Evolutionary conservation across 441 rosid species (phyloP), one percentile per base, ranked within the genome.

Genomic region (Erodium texanum): DNA sequence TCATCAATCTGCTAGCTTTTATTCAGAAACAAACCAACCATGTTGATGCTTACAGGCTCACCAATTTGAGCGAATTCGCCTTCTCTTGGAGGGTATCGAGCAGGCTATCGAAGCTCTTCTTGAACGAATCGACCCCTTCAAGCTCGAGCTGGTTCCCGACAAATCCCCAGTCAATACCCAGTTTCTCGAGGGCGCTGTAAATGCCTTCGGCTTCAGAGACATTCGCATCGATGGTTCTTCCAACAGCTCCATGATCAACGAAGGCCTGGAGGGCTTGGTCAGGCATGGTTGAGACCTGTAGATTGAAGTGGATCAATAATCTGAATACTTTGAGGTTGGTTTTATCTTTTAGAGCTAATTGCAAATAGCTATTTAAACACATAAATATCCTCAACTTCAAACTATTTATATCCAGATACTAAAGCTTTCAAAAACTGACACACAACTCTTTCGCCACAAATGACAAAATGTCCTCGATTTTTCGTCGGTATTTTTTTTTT

Each of bases 221-320:
- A 61, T 88, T 88, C 0, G 88, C 76, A 73, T 94, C 99, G 9
- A 94, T 94, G 10, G 99, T 92, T 82, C 99, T 87, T 62, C 82
- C 84, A 59, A 85, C 98, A 0, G 64, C 73, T 72, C 99, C 99
- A 18, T 94, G 99, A 50, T 94, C 96, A 3, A 87, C 16, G 54
- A 89, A 89, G 58, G 98, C 97, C 80, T 84, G 93, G 74, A 94
- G 87, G 24, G 98, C 98, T 82, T 94, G 98, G 81, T 94, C 99
- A 0, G 99, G 99, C 99, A 94, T 94, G 50, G 99, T 92, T 65
- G 97, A 89, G 36, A 94, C 97, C 99, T 94, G 80, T 50, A 69
- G 7, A 54, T 54, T 16, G 20, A 18, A 54, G 1, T 16, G 22
- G 3, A 6, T n/a, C n/a, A n/a, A n/a, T n/a, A n/a, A n/a, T n/a